Conservation (phyloP, 331 rosid species). For the Rhamnella rubrinervis region DNA sequence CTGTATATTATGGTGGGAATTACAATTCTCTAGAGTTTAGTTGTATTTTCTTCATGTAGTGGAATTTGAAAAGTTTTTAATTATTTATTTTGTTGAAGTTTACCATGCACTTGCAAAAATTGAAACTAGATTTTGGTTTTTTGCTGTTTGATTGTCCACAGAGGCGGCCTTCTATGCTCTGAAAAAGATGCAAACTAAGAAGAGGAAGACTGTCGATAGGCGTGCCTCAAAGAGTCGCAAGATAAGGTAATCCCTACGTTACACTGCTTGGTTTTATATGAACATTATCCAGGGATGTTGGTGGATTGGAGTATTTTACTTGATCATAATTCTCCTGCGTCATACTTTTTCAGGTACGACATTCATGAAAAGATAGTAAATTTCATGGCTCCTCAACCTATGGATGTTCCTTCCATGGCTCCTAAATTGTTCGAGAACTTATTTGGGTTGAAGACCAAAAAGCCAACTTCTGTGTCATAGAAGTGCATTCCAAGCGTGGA, state of each 20-base stretch:
- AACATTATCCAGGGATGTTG: not conserved
- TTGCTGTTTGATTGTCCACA: constrained; percentile 24
- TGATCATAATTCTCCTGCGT: not conserved
- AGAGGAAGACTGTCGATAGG: constrained; percentile 80
- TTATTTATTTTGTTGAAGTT: not conserved
- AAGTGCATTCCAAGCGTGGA: constrained; percentile 6
- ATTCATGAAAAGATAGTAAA: constrained; percentile 90
- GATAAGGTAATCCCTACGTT: constrained; percentile 52
- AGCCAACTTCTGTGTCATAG: constrained; percentile 38
- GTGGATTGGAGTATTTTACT: not conserved
- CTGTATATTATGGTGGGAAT: too few relatives aligned
- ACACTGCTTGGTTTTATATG: too few relatives aligned
- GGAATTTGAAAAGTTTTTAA: not conserved
- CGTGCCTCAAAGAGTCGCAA: constrained; percentile 92
- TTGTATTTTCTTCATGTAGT: not conserved
- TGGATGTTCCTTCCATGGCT: constrained; percentile 56
- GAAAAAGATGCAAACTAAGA: constrained; percentile 67
- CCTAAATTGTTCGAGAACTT: constrained; percentile 61
- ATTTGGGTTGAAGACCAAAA: constrained; percentile 57
- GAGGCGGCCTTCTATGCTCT: constrained; percentile 67
- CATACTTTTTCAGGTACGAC: constrained; percentile 52
- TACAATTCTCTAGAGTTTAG: not conserved
- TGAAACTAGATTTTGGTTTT: not conserved
- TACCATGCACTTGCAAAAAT: not conserved
- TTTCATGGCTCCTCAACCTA: constrained; percentile 69